Percentiles rank a stretch among this genome's conserved stretches.
phyloP scores from a whole-genome alignment of 768 basidiomycete genomes.

The Mycena galopus region DNA sequence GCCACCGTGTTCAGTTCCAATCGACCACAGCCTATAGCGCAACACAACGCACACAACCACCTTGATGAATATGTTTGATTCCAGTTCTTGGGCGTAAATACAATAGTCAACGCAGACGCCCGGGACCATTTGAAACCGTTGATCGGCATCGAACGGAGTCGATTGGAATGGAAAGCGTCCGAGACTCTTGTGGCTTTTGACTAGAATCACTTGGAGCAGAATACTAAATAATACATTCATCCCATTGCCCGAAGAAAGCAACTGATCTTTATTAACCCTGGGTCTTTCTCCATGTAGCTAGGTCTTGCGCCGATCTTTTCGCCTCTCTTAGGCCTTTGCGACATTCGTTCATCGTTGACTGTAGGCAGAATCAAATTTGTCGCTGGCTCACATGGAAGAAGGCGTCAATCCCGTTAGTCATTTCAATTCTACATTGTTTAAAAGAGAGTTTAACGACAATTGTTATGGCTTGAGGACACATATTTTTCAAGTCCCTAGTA shows the following conservation, averaged over 20 bases:
- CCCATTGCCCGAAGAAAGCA: no score
- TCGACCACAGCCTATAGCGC: no score
- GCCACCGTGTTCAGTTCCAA: no score
- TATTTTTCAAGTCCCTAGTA: no score
- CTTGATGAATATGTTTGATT: no score
- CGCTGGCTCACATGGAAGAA: neutral
- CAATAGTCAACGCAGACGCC: neutral
- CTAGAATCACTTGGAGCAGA: neutral
- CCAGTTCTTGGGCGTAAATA: no score
- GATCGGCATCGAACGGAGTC: neutral
- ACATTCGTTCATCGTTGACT: neutral
- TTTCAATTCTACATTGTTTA: no score
- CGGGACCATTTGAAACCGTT: neutral
- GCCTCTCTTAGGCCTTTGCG: neutral
- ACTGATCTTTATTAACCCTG: neutral
- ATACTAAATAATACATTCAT: no score
- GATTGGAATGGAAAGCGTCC: neutral
- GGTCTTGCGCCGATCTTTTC: neutral
- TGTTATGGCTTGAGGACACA: no score
- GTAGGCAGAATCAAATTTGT: neutral
- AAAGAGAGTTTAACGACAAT: no score
- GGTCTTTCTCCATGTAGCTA: neutral
- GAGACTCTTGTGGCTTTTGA: neutral
- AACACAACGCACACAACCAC: no score
- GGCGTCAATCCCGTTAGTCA: no score